Base-by-base conservation (phyloP, 1,284 basidiomycete species). In the Ustilago cynodontis region DNA sequence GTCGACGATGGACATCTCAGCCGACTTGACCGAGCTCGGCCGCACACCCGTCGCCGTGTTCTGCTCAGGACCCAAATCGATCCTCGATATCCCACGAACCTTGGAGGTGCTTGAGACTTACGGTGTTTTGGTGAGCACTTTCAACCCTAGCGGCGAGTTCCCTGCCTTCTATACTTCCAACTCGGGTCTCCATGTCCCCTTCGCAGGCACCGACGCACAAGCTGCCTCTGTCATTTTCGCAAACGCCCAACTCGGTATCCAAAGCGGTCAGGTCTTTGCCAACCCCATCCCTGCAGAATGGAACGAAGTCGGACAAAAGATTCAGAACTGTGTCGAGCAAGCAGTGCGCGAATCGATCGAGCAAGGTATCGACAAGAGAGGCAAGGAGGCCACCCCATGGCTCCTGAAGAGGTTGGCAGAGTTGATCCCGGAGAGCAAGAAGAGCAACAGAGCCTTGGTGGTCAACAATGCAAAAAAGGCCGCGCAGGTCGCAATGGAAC, bases 81-180 rank as follows among this genome's bases (percentile, higher is more conserved):
- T 99, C 92, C 20, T 91, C 58, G 96, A 98, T 86, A 95, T 99
- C 71, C 93, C 93, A 61, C 84, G 88, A 80, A 98, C 97, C 10
- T 89, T 99, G 49, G 97, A 99, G 87, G 96, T 95, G 82, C 90
- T 99, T 74, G 97, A 99, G 90, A 98, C 97, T 0, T 90, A 95
- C 55, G 97, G 97, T 7, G 94, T 99, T 5, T 93, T 94, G 2
- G 95, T 98, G 0, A 87, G 95, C 3, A 91, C 94, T 0, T 96
- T 93, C 82, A 91, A 91, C 8, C 86, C 90, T 37, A 90, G 90
- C 1, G 88, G 89, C 22, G 77, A 83, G 75, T 99, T 99, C 81
- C 96, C 97, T 2, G 95, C 95, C 0, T 99, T 99, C 88, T 99
- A 96, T 86, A 91, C 91, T 18, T 91, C 93, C 13, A 88, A 88